These are phyloP conservation scores for Cyberlindnera euphorbiae DNA, from an alignment of 805 yeast genomes.

Conservation along the genomic window DNA sequence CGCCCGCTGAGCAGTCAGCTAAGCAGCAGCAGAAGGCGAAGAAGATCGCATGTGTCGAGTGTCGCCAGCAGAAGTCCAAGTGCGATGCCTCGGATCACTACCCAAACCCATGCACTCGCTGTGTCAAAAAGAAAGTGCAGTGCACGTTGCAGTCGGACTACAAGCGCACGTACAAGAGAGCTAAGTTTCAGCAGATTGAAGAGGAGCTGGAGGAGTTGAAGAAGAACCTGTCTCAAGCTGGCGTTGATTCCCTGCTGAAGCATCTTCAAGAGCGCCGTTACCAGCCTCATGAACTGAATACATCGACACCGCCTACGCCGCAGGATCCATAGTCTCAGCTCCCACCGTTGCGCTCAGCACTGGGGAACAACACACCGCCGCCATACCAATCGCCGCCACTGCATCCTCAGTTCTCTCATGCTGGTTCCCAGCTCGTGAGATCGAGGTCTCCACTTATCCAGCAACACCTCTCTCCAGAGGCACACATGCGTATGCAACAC, in stretches of 20 bases:
- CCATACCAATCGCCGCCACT: constrained; percentile 10
- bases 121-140: constrained; percentile 59
- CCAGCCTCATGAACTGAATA: constrained; percentile 17
- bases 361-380: constrained; percentile 4
- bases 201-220: constrained; percentile 69
- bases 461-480: not conserved
- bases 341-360: constrained; percentile 12
- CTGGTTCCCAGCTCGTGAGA: too few relatives aligned
- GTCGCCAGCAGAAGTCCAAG: constrained; percentile 90
- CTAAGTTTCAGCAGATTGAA: constrained; percentile 77
- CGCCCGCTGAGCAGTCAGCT: not conserved
- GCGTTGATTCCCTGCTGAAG: constrained; percentile 20
- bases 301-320: constrained; percentile 7
- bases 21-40: constrained; percentile 29
- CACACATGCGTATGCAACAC: not conserved
- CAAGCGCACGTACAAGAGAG: constrained; percentile 86
- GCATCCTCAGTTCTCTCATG: constrained; percentile 5
- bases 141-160: constrained; percentile 79
- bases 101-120: constrained; percentile 80
- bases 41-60: constrained; percentile 88
- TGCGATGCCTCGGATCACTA: constrained; percentile 79
- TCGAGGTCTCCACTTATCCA: constrained; percentile 3
- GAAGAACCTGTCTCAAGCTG: constrained; percentile 38
- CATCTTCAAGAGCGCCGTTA: constrained; percentile 19
- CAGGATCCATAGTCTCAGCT: constrained; percentile 3